These are phyloP conservation scores for Priceomyces melissophilus DNA, from an alignment of 805 yeast genomes.

Conservation along the genomic window DNA sequence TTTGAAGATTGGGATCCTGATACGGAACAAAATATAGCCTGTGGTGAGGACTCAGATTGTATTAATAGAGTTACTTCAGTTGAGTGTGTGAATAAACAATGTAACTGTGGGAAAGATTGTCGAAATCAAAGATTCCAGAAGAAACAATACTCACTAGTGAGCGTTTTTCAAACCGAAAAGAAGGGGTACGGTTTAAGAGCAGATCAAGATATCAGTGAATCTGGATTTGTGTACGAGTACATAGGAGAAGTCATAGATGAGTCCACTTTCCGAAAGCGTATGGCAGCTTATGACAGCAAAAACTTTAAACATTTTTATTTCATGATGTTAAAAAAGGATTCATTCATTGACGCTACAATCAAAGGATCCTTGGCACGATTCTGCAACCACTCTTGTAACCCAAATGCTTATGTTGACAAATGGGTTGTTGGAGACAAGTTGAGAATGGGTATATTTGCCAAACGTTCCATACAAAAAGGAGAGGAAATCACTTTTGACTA, in stretches of 20 bases:
- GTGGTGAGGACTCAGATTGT: constrained; percentile 85
- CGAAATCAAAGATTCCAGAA: constrained; percentile 86
- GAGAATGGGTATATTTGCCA: constrained; percentile 93
- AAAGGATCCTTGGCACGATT: constrained; percentile 88
- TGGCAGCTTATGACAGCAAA: constrained; percentile 66
- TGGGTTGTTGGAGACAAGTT: constrained; percentile 93
- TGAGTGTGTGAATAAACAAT: constrained; percentile 74
- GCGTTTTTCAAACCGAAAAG: constrained; percentile 74
- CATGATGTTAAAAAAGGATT: constrained; percentile 92
- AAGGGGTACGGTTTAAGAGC: constrained; percentile 93
- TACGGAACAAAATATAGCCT: constrained; percentile 53
- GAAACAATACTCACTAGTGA: constrained; percentile 67
- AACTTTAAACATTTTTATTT: constrained; percentile 83
- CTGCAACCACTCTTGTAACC: constrained; percentile 92
- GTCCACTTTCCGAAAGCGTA: constrained; percentile 65
- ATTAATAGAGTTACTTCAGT: constrained; percentile 89
- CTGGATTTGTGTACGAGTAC: constrained; percentile 84
- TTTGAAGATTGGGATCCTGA: constrained; percentile 43
- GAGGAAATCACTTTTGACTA: constrained; percentile 93
- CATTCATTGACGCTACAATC: constrained; percentile 91
- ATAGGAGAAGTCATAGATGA: constrained; percentile 93
- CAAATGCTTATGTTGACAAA: constrained; percentile 92
- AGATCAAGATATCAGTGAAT: constrained; percentile 49
- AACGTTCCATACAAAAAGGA: constrained; percentile 63
- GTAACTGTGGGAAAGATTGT: constrained; percentile 75